Base-by-base conservation (phyloP, 805 yeast genomes). In the Crinitomyces ghanaensis region DNA sequence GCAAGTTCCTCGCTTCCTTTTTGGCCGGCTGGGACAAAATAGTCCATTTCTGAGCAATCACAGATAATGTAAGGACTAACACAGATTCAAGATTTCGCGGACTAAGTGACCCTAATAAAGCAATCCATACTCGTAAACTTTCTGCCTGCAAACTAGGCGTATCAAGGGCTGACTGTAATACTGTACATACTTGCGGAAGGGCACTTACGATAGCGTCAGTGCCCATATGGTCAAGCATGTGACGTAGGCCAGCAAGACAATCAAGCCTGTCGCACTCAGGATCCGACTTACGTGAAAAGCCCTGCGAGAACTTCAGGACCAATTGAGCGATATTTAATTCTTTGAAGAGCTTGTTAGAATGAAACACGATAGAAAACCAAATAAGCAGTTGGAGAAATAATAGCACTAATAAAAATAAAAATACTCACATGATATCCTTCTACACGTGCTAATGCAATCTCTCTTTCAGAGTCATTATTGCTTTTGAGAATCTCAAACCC, bases 101-200 rank as follows among this genome's bases (percentile, higher is more conserved):
- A 9, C 63, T 70, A 12, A 88, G 54, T n/a, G 62, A 63, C 12
- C 64, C 59, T 2, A 82, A 68, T 33, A 88, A 59, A 2, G 65
- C 61, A 33, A 65, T 63, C 78, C 95, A 77, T 35, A 91, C 78
- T 30, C 65, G 60, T 26, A 91, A 57, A 0, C 88, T 72, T 25
- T 68, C 67, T 11, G 59, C 59, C 38, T 77, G 77, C 9, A 85
- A 63, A 16, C 72, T 73, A 0, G 66, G 57, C 13, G 67, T 68
- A 25, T 77, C 85, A 15, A 86, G 55, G 0, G 88, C 77, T 1
- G 85, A 74, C 49, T 84, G 95, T 8, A 88, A 58, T 45, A 93
- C 80, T 2, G 93, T 79, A 38, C 83, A 77, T 4, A 88, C 71
- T 50, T 86, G 97, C 0, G 95, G 93, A 22, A 80, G 55, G 0